Percentiles rank a stretch among this genome's conserved stretches.
Conservation (phyloP, 2,329 filamentous ascomycete species). For the Aspergillus oerlinghausenensis region DNA sequence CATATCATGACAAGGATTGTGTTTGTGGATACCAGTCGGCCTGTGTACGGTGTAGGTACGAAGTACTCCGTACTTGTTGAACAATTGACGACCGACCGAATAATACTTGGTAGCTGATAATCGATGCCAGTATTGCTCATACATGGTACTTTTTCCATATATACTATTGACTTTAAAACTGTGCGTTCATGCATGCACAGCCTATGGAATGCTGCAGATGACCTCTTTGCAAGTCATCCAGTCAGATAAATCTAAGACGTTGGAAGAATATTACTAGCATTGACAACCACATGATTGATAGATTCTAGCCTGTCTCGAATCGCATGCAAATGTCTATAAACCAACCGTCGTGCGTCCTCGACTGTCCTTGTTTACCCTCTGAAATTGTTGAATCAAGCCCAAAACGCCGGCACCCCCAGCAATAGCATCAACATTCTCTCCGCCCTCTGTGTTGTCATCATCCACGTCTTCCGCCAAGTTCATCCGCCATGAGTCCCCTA, state of each 20-base stretch:
- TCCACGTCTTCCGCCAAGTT: slow-evolving; percentile 34
- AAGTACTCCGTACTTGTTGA: not conserved
- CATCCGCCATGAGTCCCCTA: slow-evolving; percentile 52
- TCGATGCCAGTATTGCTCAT: not conserved
- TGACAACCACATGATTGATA: not conserved
- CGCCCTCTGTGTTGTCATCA: slow-evolving; percentile 43
- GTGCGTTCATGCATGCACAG: not conserved
- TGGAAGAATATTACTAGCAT: not conserved
- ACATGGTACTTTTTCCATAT: no score
- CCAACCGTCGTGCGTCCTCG: slow-evolving; percentile 32
- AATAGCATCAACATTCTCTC: slow-evolving; percentile 45
- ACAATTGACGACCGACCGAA: not conserved
- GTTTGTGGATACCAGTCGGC: not conserved
- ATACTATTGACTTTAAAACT: not conserved
- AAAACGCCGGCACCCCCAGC: slow-evolving; percentile 55
- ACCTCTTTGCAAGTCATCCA: not conserved
- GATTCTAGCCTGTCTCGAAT: not conserved
- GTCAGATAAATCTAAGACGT: not conserved
- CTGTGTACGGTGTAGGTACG: no score
- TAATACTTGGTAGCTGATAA: not conserved
- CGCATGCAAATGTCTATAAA: slow-evolving; percentile 18
- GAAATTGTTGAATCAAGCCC: slow-evolving; percentile 63
- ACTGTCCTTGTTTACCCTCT: slow-evolving; percentile 50
- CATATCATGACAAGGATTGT: not conserved
- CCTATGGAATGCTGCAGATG: not conserved